Percentiles rank a stretch among this genome's conserved stretches.
Conservation (phyloP, 2,329 filamentous ascomycete genomes). For the Clonostachys chloroleuca region DNA sequence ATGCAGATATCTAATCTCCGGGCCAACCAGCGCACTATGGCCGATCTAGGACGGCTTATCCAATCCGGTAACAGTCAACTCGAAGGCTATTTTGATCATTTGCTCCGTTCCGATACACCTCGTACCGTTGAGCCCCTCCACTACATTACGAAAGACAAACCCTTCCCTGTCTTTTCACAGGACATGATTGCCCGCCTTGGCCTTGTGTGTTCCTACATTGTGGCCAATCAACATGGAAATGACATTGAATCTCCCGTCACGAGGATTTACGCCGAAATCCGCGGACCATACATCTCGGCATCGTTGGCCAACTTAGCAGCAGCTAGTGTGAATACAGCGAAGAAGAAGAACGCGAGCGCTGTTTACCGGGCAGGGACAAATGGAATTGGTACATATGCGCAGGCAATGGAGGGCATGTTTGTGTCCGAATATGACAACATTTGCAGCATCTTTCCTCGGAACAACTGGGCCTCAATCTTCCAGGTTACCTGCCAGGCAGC, state of each 20-base stretch:
- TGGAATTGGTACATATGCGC: slow-evolving; percentile 85
- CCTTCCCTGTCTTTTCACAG: slow-evolving; percentile 76
- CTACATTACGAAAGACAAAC: slow-evolving; percentile 83
- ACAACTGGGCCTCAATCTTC: slow-evolving; percentile 79
- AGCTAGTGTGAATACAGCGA: slow-evolving; percentile 78
- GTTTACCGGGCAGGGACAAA: slow-evolving; percentile 87
- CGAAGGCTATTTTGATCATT: slow-evolving; percentile 76
- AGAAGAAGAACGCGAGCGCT: slow-evolving; percentile 75
- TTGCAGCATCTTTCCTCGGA: slow-evolving; percentile 76
- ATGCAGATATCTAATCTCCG: slow-evolving; percentile 88
- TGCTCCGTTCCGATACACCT: slow-evolving; percentile 71
- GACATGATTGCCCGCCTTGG: slow-evolving; percentile 73
- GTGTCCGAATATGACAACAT: slow-evolving; percentile 88
- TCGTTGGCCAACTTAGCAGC: slow-evolving; percentile 83
- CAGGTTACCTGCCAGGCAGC: slow-evolving; percentile 74
- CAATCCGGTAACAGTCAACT: slow-evolving; percentile 77
- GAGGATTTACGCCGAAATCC: slow-evolving; percentile 78
- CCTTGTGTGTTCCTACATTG: slow-evolving; percentile 75
- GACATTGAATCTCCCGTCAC: slow-evolving; percentile 66
- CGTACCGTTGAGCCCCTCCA: slow-evolving; percentile 83
- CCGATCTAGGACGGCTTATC: slow-evolving; percentile 73
- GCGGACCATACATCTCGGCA: slow-evolving; percentile 79
- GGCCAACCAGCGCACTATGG: slow-evolving; percentile 84
- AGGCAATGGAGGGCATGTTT: slow-evolving; percentile 83
- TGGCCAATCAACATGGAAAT: slow-evolving; percentile 46